Evolutionary conservation across 805 yeast genomes (phyloP).

Genomic region (Ogataea neopini): DNA sequence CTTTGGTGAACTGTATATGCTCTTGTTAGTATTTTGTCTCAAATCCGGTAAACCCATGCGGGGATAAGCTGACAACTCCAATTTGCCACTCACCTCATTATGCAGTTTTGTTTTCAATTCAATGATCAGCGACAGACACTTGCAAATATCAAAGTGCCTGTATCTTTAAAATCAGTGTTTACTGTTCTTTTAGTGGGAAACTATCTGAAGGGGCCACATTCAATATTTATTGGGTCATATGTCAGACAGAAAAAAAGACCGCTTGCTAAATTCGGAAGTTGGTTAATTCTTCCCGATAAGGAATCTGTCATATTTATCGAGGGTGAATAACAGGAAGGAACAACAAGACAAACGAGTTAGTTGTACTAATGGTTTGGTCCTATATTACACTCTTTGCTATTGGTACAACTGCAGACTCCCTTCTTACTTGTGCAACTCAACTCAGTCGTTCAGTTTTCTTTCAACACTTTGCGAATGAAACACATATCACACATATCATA

Average conservation of each 20-base stretch:
- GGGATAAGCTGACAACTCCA: not conserved
- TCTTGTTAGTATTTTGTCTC: too few species aligned
- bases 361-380: too few species aligned
- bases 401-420: too few species aligned
- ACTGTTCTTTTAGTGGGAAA: slow-evolving; percentile 3
- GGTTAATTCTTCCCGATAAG: not conserved
- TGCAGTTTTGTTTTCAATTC: not conserved
- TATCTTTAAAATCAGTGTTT: too few species aligned
- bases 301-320: not conserved
- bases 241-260: slow-evolving; percentile 1
- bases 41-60: slow-evolving; percentile 2
- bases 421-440: too few species aligned
- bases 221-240: not conserved
- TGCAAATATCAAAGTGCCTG: not conserved
- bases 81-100: slow-evolving; percentile 15
- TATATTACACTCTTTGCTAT: too few species aligned
- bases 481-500: not conserved
- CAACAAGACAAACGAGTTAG: too few species aligned
- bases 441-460: too few species aligned
- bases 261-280: not conserved
- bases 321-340: too few species aligned
- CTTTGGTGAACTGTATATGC: slow-evolving; percentile 70
- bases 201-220: not conserved
- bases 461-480: too few species aligned
- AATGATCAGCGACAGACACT: too few species aligned